phyloP scores from a whole-genome alignment of 2,329 filamentous ascomycete genomes.

The Gaeumannomyces sp. region DNA sequence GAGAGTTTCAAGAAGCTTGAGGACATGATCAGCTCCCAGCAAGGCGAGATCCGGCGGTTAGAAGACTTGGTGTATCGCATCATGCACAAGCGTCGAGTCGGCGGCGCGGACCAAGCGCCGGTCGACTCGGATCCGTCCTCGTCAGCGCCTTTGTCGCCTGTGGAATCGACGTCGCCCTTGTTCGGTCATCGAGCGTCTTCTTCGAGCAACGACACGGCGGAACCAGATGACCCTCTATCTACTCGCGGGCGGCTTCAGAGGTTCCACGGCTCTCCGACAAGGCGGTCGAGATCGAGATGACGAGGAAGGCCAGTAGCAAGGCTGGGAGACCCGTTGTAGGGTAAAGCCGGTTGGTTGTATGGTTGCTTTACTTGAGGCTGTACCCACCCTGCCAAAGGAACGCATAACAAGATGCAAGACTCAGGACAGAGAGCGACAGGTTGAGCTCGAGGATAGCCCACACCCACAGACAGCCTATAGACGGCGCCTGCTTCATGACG shows the following conservation, averaged over 20 bases:
- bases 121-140: not conserved
- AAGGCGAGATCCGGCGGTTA: constrained; percentile 22
- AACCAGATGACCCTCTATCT: not conserved
- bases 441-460: constrained; percentile 89
- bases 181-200: not conserved
- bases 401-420: constrained; percentile 36
- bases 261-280: not conserved
- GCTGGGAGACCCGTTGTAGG: not conserved
- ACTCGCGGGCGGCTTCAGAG: not conserved
- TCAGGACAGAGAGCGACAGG: constrained; percentile 56
- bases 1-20: constrained; percentile 22
- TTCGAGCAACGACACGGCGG: not conserved
- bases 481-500: constrained; percentile 88
- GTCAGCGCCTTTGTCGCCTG: not conserved
- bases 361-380: constrained; percentile 27
- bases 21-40: constrained; percentile 20
- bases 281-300: not conserved
- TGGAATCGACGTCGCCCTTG: not conserved
- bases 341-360: not conserved
- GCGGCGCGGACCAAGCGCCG: constrained; percentile 3
- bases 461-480: constrained; percentile 83
- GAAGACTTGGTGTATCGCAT: constrained; percentile 21
- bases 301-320: not conserved
- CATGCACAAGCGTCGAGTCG: constrained; percentile 18
- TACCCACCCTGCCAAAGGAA: constrained; percentile 48